phyloP scores from a whole-genome alignment of 768 basidiomycete genomes.

The Pisolithus marmoratus region DNA sequence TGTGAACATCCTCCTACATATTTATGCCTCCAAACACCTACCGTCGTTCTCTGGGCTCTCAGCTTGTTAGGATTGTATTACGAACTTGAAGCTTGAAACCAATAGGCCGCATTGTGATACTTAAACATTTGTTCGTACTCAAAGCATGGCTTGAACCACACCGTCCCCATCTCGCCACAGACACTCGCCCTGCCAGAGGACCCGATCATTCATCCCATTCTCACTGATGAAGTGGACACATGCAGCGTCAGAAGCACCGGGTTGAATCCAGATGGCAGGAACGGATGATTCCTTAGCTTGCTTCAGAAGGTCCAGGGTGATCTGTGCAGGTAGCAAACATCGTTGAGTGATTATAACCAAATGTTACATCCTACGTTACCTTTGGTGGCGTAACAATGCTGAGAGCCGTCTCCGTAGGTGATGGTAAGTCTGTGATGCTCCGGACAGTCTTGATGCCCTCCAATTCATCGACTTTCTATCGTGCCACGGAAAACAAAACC shows the following conservation, averaged over 20 bases:
- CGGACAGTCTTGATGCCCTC: conserved; percentile 57
- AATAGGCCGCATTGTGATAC: too few relatives aligned
- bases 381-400: conserved; percentile 76
- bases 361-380: conserved; percentile 30
- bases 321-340: conserved; percentile 30
- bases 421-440: conserved; percentile 50
- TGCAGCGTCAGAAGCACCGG: conserved; percentile 69
- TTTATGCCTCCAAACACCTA: too few relatives aligned
- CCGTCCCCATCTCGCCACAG: conserved; percentile 73
- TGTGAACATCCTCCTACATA: too few relatives aligned
- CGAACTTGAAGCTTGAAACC: too few relatives aligned
- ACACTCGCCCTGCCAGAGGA: conserved; percentile 82
- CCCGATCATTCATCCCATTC: conserved; percentile 56
- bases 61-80: too few relatives aligned
- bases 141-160: conserved; percentile 26
- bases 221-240: conserved; percentile 63
- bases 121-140: not conserved
- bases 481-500: not conserved
- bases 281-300: conserved; percentile 63
- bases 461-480: conserved; percentile 63
- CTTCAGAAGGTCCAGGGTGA: conserved; percentile 64
- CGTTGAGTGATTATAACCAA: not conserved
- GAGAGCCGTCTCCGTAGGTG: conserved; percentile 62
- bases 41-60: too few relatives aligned
- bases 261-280: conserved; percentile 86